Evolutionary conservation across 140 eudicot genomes (phyloP), one percentile per base, ranked within the genome.

Genomic region (Flaveria floridana): DNA sequence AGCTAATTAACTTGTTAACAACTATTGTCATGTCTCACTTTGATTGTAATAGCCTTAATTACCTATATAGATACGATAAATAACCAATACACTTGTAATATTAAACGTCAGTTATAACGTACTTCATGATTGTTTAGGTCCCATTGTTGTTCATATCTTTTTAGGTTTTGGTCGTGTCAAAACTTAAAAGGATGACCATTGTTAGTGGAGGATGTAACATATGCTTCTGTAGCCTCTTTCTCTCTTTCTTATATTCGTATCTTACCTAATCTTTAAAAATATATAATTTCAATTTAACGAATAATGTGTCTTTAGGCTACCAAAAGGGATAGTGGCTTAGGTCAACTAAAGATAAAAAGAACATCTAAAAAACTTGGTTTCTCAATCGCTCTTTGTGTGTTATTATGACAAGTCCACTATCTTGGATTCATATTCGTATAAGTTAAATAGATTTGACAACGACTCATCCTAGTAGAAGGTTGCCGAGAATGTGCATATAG

Each of bases 181-280:
- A 47, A 37, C 7, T 21, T 14, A 14, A 65, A 64, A 65, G 18
- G 39, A 0, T 7, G 16, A 73, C 67, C 46, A 30, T 3, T 68
- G 75, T 44, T 74, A 66, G 83, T 74, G 80, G 80, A 80, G 83
- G 71, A 79, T 73, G 65, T 53, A 73, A 16, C 74, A 66, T 79
- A 66, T 80, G 79, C 76, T 74, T 66, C 19, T 14, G 30, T 53
- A 58, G 58, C 66, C 46, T 71, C 70, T 46, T 42, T 16, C 58
- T 70, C 53, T 25, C 70, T 72, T 79, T 79, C 37, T 39, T 52
- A 50, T 64, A 79, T 79, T 79, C 79, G 83, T 66, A 80, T 74
- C 80, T 5, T 16, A 67, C 8, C 18, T 47, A n/a, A 74, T 80
- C 80, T 79, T 72, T 42, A 53, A 20, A 55, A 55, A 73, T 68